A percentile compares a stretch with the other conserved stretches of the same genome.
These are phyloP conservation scores for Termitomyces sp. DNA, from an alignment of 768 basidiomycete genomes.

Conservation along the genomic window DNA sequence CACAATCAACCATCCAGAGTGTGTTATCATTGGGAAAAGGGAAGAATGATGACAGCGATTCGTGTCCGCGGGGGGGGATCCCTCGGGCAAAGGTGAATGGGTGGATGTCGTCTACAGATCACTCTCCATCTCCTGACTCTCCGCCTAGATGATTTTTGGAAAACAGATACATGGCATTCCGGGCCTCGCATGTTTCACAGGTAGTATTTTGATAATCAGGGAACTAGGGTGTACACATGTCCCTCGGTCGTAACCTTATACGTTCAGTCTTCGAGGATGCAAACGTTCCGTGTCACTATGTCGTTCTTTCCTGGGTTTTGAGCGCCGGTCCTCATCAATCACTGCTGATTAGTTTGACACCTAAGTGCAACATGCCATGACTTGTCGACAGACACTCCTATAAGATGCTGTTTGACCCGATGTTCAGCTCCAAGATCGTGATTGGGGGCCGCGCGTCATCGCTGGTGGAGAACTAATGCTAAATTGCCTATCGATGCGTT, in stretches of 20 bases:
- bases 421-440: slow-evolving; percentile 86
- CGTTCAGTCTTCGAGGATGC: slow-evolving; percentile 81
- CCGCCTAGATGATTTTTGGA: slow-evolving; percentile 84
- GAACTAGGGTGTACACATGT: slow-evolving; percentile 89
- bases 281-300: slow-evolving; percentile 64
- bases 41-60: slow-evolving; percentile 72
- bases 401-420: slow-evolving; percentile 90
- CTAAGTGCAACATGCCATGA: slow-evolving; percentile 96
- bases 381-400: slow-evolving; percentile 90
- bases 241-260: slow-evolving; percentile 85
- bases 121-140: not conserved
- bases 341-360: slow-evolving; percentile 77
- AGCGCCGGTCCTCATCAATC: not conserved
- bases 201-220: not conserved
- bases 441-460: slow-evolving; percentile 67
- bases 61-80: slow-evolving; percentile 71
- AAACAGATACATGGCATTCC: slow-evolving; percentile 61
- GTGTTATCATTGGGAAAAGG: slow-evolving; percentile 86
- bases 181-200: not conserved
- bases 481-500: not conserved
- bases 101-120: slow-evolving; percentile 40
- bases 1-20: too few relatives aligned
- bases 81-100: slow-evolving; percentile 78
- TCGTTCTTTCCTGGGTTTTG: slow-evolving; percentile 13
- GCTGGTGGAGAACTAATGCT: slow-evolving; percentile 54